Percentiles rank a stretch among this genome's conserved stretches.
Conservation (phyloP, 176 grass and related monocot species). For the Oryza glumipatula region DNA sequence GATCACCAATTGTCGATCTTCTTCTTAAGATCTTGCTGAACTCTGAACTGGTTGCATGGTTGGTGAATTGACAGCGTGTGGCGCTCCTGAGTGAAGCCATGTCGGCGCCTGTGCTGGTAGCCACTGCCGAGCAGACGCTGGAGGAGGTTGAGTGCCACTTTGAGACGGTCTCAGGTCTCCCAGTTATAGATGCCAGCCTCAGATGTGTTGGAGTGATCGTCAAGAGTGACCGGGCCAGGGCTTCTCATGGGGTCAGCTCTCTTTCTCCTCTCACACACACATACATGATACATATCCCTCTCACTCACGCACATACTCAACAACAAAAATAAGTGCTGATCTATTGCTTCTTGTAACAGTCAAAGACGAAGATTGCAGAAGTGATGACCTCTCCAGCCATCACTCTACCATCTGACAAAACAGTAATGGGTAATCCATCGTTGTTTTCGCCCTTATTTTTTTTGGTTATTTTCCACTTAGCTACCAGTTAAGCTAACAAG, state of each 20-base stretch:
- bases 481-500: conserved; percentile 25
- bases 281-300: neutral
- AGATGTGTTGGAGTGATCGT: conserved; percentile 75
- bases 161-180: conserved; percentile 58
- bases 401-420: conserved; percentile 72
- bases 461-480: neutral
- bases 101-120: conserved; percentile 62
- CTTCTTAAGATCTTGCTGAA: conserved; percentile 21
- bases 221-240: conserved; percentile 65
- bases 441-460: neutral
- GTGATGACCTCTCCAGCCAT: conserved; percentile 91
- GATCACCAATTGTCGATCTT: conserved; percentile 16
- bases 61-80: conserved; percentile 28
- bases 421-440: conserved; percentile 68
- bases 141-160: conserved; percentile 78
- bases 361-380: conserved; percentile 58
- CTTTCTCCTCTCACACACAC: neutral
- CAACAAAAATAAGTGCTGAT: neutral
- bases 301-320: neutral
- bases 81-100: conserved; percentile 57
- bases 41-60: neutral
- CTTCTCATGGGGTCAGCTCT: conserved; percentile 67
- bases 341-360: conserved; percentile 46
- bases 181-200: conserved; percentile 69
- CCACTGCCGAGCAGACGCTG: conserved; percentile 59